Evolutionary conservation across 2,329 filamentous ascomycete species (phyloP), one percentile per base, ranked within the genome.

Genomic region (Hysterium pulicare): DNA sequence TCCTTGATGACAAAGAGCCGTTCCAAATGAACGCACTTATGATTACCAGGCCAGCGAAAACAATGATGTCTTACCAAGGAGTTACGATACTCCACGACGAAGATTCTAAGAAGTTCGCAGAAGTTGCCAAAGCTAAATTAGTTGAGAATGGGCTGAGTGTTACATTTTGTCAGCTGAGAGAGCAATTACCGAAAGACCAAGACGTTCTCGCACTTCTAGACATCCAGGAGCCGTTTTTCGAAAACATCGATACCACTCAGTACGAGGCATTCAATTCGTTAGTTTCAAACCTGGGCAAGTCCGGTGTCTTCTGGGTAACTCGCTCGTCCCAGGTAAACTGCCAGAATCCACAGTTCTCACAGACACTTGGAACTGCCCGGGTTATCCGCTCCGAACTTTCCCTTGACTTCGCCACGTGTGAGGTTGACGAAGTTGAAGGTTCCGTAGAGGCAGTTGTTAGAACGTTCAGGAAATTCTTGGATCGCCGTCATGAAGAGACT

Each of bases 251-350:
- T 5, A 39, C 46, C 13, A 2, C 31, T 9, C 15, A 39, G 33
- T 50, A 51, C 21, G 13, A 33, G 8, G 5, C 19, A 6, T 52
- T 59, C 38, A 20, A 54, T 37, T 10, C 33, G 22, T 22, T 38
- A 2, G 3, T 47, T 6, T 20, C 30, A 5, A 5, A 31, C 4
- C 3, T 50, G 6, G 26, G 20, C 3, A 38, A 42, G 15, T 21
- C 38, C 4, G 49, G 51, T 1, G 26, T 64, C 6, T 40, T 69
- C 3, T 68, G 66, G 66, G 30, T 64, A 1, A 66, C 58, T 0
- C 24, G 24, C 0, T 41, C 47, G 1, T 51, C 45, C 2, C 54
- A 64, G 26, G 37, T 58, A 1, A 15, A 36, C 5, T 61, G 54
- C 41, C 21, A n/a, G 2, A 58, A 68, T 15, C 63, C 66, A 2